Evolutionary conservation across 495 filamentous ascomycete genomes (phyloP).

Genomic region (Pseudevernia furfuracea): DNA sequence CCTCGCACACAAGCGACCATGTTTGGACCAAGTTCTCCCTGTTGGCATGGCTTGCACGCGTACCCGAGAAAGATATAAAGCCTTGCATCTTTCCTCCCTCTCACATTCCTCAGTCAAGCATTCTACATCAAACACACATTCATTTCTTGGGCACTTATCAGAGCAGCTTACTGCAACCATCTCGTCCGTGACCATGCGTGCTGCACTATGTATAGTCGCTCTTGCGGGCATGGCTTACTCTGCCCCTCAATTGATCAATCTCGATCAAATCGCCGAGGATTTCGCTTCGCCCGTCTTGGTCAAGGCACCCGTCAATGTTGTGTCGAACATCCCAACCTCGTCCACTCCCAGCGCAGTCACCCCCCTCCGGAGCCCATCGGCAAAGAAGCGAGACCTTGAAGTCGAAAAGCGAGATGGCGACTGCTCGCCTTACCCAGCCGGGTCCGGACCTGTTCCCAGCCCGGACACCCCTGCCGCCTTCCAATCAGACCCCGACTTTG

Average conservation of each 20-base stretch:
- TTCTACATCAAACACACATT: neutral
- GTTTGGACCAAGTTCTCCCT: neutral
- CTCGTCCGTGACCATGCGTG: neutral
- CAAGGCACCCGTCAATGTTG: neutral
- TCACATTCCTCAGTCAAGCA: neutral
- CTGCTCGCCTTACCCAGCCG: constrained; percentile 2
- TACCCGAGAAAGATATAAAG: neutral
- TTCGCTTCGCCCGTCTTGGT: neutral
- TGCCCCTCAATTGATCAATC: neutral
- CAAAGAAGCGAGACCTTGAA: constrained; percentile 1
- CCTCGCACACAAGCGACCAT: neutral
- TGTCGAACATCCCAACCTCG: neutral
- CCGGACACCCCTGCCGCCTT: neutral
- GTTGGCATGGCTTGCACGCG: neutral
- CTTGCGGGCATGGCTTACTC: neutral
- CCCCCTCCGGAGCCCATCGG: neutral
- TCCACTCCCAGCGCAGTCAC: neutral
- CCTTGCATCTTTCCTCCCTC: neutral
- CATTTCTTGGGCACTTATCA: neutral
- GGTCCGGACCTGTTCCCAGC: constrained; percentile 1
- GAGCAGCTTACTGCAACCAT: neutral
- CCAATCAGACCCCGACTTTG: constrained; percentile 1
- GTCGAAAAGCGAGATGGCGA: constrained; percentile 6
- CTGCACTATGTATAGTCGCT: neutral
- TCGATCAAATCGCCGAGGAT: neutral